Evolutionary conservation across 192 early-diverging fungal genomes (phyloP), one percentile per base, ranked within the genome.

Genomic region (Coemansia sp.): DNA sequence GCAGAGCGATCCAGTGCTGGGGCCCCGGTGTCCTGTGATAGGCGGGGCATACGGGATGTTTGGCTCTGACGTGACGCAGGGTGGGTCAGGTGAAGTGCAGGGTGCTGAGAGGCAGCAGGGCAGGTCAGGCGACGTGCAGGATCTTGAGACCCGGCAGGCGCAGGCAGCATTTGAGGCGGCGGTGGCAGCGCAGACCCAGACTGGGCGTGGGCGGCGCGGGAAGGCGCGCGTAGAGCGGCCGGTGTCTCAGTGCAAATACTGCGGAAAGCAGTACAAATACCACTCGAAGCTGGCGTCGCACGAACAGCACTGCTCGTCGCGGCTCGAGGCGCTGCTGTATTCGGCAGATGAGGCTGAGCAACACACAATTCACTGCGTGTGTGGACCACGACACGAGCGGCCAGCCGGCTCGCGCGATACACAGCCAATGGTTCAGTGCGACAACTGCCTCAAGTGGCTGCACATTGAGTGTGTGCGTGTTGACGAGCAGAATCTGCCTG

Each of bases 401-500:
- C 71, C 73, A 9, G 61, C 65, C 17, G 77, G 65, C 11, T 67
- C 52, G 17, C 71, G 72, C 66, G 84, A 83, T 15, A 71, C 83
- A 14, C 56, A 62, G 48, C 82, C 84, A 8, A 89, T 91, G 87
- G 84, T 91, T 11, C 90, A 91, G 72, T 91, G 90, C 64, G 88
- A 89, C 71, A 75, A 84, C 51, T 91, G 90, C 53, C 66, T 83
- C 39, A 62, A 77, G 22, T 91, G 90, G 90, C 83, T 91, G 41
- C 90, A 91, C 75, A 73, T 88, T 21, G 84, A 84, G 17, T 91
- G 90, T 59, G 74, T 91, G 35, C 84, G 75, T 9, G 73, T 89
- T 15, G 72, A 83, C 24, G 82, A 85, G 51, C 69, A 87, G 23
- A 76, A 73, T 9, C 66, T 91, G 1, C 84, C 84, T 1, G 73